A percentile compares a stretch with the other conserved stretches of the same genome.
These are phyloP conservation scores for Papiliotrema laurentii DNA, from an alignment of 1,284 basidiomycete genomes.

Conservation along the genomic window DNA sequence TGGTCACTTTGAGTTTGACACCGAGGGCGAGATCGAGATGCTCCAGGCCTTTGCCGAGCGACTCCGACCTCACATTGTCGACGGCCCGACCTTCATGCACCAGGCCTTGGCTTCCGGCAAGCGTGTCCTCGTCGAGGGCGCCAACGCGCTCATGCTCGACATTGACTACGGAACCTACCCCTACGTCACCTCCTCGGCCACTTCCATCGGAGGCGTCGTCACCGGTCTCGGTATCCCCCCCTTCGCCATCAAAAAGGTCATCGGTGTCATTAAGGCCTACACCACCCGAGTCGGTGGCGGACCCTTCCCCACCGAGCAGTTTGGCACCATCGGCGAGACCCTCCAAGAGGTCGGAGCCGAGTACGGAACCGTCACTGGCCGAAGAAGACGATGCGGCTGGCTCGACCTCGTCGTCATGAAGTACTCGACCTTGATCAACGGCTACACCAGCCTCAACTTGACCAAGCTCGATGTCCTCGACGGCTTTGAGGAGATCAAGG, in stretches of 20 bases:
- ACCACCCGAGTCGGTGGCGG: conserved; percentile 96
- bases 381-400: conserved; percentile 92
- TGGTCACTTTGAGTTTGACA: conserved; percentile 97
- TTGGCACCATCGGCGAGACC: conserved; percentile 79
- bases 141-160: conserved; percentile 97
- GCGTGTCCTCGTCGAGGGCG: conserved; percentile 87
- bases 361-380: conserved; percentile 87
- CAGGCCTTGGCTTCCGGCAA: conserved; percentile 70
- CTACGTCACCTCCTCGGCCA: conserved; percentile 91
- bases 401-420: conserved; percentile 92
- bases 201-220: conserved; percentile 86
- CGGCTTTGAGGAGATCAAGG: conserved; percentile 78
- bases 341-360: conserved; percentile 92
- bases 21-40: conserved; percentile 88
- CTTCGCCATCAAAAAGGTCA: conserved; percentile 71
- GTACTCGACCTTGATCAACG: conserved; percentile 91
- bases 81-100: conserved; percentile 83
- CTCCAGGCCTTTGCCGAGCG: conserved; percentile 88
- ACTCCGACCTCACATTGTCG: conserved; percentile 75
- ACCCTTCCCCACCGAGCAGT: conserved; percentile 94
- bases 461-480: conserved; percentile 96
- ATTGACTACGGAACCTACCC: conserved; percentile 98
- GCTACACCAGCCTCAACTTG: conserved; percentile 88
- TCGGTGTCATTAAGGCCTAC: conserved; percentile 96
- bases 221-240: conserved; percentile 95